These are phyloP conservation scores for Aspergillus indologenus DNA, from an alignment of 495 filamentous ascomycete species.

Conservation along the genomic window DNA sequence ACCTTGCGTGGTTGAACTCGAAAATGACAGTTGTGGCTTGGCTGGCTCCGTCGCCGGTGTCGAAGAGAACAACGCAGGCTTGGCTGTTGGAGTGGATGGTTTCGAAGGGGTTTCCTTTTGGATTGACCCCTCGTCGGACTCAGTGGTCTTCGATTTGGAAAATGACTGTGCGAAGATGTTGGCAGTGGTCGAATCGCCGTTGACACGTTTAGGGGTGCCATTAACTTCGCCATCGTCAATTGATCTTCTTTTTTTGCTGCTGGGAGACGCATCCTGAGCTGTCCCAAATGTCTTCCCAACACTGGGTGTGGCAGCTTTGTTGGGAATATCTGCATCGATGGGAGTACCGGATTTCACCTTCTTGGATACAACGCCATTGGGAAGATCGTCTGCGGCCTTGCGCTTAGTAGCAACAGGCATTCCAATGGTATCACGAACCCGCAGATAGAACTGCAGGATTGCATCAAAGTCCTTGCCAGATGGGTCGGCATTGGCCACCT, in stretches of 20 bases:
- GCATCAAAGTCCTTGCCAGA: conserved; percentile 30
- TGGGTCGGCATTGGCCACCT: conserved; percentile 30
- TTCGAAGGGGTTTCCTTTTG: conserved; percentile 11
- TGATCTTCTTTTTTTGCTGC: conserved; percentile 22
- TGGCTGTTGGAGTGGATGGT: conserved; percentile 19
- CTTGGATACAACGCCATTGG: conserved; percentile 13
- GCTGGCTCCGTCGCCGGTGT: conserved; percentile 24
- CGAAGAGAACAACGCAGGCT: conserved; percentile 19
- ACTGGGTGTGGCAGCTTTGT: conserved; percentile 2
- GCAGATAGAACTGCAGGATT: conserved; percentile 34
- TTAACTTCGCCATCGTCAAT: conserved; percentile 17
- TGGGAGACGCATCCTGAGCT: conserved; percentile 9
- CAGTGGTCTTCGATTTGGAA: conserved; percentile 29
- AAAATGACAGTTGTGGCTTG: conserved; percentile 19
- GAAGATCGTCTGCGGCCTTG: conserved; percentile 17
- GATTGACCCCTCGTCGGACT: conserved; percentile 13
- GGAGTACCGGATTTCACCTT: conserved; percentile 17
- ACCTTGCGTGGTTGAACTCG: conserved; percentile 13
- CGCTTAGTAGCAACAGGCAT: conserved; percentile 28
- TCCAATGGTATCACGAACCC: conserved; percentile 33
- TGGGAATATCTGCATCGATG: background rate
- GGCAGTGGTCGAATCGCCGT: conserved; percentile 34
- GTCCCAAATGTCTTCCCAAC: conserved; percentile 15
- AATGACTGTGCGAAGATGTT: conserved; percentile 45
- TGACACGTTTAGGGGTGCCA: conserved; percentile 20